Conservation (phyloP, 2,329 filamentous ascomycete species). For the Cercospora zeina region DNA sequence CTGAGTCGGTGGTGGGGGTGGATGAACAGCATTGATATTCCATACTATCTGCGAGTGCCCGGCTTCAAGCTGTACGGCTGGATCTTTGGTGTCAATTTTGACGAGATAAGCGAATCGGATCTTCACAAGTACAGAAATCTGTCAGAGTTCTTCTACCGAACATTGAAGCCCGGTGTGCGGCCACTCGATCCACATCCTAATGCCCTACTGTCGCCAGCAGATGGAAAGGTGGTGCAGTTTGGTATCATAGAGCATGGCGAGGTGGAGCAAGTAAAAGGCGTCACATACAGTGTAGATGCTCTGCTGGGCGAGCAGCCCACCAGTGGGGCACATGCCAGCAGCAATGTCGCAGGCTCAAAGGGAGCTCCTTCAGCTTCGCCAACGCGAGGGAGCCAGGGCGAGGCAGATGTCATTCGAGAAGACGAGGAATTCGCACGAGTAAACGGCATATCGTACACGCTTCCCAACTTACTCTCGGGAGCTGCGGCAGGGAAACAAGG, state of each 20-base stretch:
- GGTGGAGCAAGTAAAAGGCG: conserved; percentile 97
- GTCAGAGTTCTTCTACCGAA: conserved; percentile 95
- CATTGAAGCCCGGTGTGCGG: conserved; percentile 81
- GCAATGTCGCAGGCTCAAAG: conserved; percentile 41
- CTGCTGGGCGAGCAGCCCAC: conserved; percentile 66
- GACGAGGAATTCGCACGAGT: conserved; percentile 92
- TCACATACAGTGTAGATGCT: conserved; percentile 95
- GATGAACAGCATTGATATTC: conserved; percentile 87
- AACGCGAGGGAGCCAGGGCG: conserved; percentile 44
- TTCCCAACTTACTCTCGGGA: conserved; percentile 86
- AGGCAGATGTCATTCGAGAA: conserved; percentile 65
- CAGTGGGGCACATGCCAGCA: conserved; percentile 48
- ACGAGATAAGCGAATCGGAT: conserved; percentile 84
- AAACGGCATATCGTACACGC: conserved; percentile 93
- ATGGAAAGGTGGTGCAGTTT: conserved; percentile 88
- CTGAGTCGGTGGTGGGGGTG: conserved; percentile 85
- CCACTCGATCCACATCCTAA: conserved; percentile 79
- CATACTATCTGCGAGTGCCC: conserved; percentile 81
- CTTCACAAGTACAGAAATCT: conserved; percentile 89
- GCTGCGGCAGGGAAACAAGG: conserved; percentile 25
- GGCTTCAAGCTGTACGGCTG: conserved; percentile 90
- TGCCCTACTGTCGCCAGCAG: conserved; percentile 81
- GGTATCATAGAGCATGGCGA: conserved; percentile 89
- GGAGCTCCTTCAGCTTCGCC: conserved; percentile 41
- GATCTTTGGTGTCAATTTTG: conserved; percentile 86